A percentile compares a stretch with the other conserved stretches of the same genome.
These are phyloP conservation scores for Penicillium odoratum DNA, from an alignment of 495 filamentous ascomycete species.

Conservation along the genomic window DNA sequence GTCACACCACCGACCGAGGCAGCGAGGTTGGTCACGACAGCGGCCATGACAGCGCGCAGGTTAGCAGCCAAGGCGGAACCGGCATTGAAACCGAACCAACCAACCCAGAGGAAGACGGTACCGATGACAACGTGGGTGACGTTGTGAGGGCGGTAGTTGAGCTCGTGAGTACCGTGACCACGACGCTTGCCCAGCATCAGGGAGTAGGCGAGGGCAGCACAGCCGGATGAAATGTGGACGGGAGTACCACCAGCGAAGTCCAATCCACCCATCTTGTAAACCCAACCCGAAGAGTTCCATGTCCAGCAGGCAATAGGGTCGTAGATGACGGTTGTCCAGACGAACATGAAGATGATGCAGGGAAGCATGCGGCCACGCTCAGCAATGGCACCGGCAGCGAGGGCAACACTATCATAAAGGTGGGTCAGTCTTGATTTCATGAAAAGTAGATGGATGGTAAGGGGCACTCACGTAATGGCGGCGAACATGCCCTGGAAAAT, in stretches of 20 bases:
- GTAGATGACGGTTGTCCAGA: constrained; percentile 94
- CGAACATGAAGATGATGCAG: constrained; percentile 91
- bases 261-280: constrained; percentile 76
- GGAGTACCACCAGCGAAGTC: constrained; percentile 97
- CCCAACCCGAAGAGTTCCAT: constrained; percentile 90
- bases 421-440: neutral
- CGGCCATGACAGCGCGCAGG: constrained; percentile 68
- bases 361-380: constrained; percentile 95
- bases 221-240: constrained; percentile 91
- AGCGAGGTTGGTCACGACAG: constrained; percentile 57
- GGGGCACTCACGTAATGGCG: constrained; percentile 71
- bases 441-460: neutral
- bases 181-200: constrained; percentile 81
- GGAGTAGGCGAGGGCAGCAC: constrained; percentile 84
- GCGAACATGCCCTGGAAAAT: constrained; percentile 99
- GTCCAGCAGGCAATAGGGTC: constrained; percentile 98
- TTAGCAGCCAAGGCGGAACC: constrained; percentile 89
- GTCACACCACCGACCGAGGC: constrained; percentile 79
- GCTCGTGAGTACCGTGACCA: constrained; percentile 80
- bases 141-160: constrained; percentile 97
- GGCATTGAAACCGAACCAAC: constrained; percentile 99
- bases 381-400: constrained; percentile 88
- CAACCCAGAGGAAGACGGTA: constrained; percentile 98
- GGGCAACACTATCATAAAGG: constrained; percentile 62
- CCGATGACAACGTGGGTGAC: constrained; percentile 96